These are phyloP conservation scores for Xylariaceae sp. DNA, from an alignment of 2,329 filamentous ascomycete species.

Conservation along the genomic window DNA sequence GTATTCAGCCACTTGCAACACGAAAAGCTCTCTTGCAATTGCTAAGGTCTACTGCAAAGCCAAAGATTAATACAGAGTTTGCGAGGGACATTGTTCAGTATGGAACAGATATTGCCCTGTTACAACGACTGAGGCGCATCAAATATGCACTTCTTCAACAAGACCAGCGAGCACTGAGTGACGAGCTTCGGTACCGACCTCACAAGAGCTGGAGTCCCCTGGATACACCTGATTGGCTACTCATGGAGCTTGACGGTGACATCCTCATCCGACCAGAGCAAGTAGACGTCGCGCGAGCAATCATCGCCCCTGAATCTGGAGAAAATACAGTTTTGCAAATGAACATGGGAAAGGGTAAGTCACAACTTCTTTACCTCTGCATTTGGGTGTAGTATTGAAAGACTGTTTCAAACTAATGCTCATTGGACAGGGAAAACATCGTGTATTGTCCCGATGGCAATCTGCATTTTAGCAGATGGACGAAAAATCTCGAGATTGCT, in stretches of 20 bases:
- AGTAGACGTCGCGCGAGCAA: slow-evolving; percentile 1
- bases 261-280: slow-evolving; percentile 11
- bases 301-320: slow-evolving; percentile 4
- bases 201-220: slow-evolving; percentile 7
- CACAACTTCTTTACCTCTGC: not conserved
- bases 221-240: slow-evolving; percentile 10
- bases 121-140: not conserved
- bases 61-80: not conserved
- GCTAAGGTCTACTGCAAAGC: not conserved
- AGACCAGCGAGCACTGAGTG: not conserved
- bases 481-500: slow-evolving; percentile 48
- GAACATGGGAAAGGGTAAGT: slow-evolving; percentile 11
- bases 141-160: not conserved
- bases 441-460: slow-evolving; percentile 51
- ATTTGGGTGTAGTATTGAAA: not conserved
- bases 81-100: not conserved
- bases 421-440: slow-evolving; percentile 51
- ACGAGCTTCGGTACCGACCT: slow-evolving; percentile 3
- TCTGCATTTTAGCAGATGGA: slow-evolving; percentile 41
- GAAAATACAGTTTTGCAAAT: slow-evolving; percentile 8
- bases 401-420: slow-evolving; percentile 25
- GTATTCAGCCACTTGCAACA: not conserved
- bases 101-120: not conserved
- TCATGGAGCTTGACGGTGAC: slow-evolving; percentile 9
- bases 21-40: not conserved